Percentiles rank a stretch among this genome's conserved stretches.
These are phyloP conservation scores for Sarcomyxa edulis DNA, from an alignment of 768 basidiomycete genomes.

Conservation along the genomic window DNA sequence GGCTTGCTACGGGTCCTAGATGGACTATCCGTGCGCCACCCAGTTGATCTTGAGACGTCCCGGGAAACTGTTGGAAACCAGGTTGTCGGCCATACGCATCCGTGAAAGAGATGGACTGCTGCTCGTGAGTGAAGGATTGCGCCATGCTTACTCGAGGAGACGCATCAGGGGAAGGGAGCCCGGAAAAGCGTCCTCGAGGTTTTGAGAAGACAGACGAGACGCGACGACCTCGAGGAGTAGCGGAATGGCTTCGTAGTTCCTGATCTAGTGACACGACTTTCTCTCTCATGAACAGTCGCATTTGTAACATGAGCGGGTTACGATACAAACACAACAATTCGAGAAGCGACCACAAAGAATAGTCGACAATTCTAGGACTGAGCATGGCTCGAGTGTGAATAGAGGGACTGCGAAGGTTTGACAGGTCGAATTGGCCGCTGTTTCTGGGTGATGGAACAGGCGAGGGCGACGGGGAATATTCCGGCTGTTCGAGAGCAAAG, in stretches of 20 bases:
- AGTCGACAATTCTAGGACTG: conserved; percentile 62
- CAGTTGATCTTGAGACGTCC: not conserved
- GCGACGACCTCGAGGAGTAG: conserved; percentile 27
- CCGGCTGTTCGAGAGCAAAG: conserved; percentile 45
- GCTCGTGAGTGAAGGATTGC: not conserved
- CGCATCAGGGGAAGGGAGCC: conserved; percentile 6
- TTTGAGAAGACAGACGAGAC: conserved; percentile 10
- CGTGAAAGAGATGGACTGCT: not conserved
- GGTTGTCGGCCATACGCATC: not conserved
- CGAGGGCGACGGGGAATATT: conserved; percentile 43
- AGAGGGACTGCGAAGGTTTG: conserved; percentile 15
- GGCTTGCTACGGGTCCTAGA: conserved; percentile 13
- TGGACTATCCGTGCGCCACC: conserved; percentile 8
- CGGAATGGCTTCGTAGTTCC: conserved; percentile 37
- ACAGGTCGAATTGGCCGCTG: conserved; percentile 33
- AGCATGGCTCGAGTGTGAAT: not conserved
- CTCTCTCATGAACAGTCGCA: conserved; percentile 63
- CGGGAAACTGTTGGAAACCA: conserved; percentile 1
- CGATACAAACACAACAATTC: conserved; percentile 61
- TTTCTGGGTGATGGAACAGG: conserved; percentile 47
- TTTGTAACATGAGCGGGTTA: conserved; percentile 57
- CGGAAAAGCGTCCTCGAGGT: conserved; percentile 9
- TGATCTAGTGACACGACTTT: conserved; percentile 51
- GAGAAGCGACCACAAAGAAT: conserved; percentile 66
- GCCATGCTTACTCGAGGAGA: conserved; percentile 14